phyloP scores from a whole-genome alignment of 1,284 basidiomycete species.

The Leccinum subrobustum region DNA sequence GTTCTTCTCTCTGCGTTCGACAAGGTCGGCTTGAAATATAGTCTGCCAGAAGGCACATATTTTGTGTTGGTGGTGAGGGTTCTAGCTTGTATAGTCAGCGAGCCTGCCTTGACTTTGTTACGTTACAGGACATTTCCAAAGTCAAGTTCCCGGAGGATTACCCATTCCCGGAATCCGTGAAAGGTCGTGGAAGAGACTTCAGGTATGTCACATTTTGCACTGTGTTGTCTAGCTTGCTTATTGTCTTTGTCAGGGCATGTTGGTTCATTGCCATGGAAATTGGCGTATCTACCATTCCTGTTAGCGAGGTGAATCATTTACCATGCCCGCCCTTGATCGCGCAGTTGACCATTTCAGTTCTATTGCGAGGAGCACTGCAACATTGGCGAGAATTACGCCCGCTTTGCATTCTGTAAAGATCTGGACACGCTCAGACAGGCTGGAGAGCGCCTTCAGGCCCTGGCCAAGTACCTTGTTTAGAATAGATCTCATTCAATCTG shows the following conservation, averaged over 20 bases:
- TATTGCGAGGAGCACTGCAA: slow-evolving; percentile 82
- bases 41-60: slow-evolving; percentile 85
- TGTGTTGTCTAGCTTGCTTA: neutral
- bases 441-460: slow-evolving; percentile 69
- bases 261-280: slow-evolving; percentile 91
- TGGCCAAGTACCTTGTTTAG: slow-evolving; percentile 65
- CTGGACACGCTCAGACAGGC: slow-evolving; percentile 77
- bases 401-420: slow-evolving; percentile 96
- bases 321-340: neutral
- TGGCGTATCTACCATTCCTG: slow-evolving; percentile 89
- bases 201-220: slow-evolving; percentile 43
- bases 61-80: slow-evolving; percentile 78
- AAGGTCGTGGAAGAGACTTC: slow-evolving; percentile 88
- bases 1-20: slow-evolving; percentile 82
- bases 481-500: neutral
- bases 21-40: slow-evolving; percentile 83
- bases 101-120: slow-evolving; percentile 5
- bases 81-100: neutral
- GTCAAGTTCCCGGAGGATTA: slow-evolving; percentile 85
- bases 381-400: slow-evolving; percentile 84
- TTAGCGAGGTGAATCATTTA: slow-evolving; percentile 73
- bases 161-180: slow-evolving; percentile 73
- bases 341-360: slow-evolving; percentile 53
- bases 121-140: slow-evolving; percentile 71
- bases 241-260: slow-evolving; percentile 54